A percentile compares a stretch with the other conserved stretches of the same genome.
phyloP scores from a whole-genome alignment of 306 rosid genomes.

The Glycine tomentella region DNA sequence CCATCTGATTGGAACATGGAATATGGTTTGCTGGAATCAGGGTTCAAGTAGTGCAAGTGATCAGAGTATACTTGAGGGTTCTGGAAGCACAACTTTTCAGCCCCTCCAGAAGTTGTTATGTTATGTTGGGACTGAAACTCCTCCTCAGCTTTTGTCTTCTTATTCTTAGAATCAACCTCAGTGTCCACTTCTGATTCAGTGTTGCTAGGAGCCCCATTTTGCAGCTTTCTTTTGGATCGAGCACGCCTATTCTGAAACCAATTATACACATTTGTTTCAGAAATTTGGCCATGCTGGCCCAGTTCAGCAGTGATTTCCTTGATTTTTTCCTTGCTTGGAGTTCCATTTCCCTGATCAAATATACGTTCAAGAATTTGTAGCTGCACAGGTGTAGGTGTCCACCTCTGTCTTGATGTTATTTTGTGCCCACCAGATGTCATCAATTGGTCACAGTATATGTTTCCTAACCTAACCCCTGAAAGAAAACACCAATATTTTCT shows the following conservation, averaged over 20 bases:
- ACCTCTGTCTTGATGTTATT: conserved; percentile 90
- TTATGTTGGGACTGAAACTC: conserved; percentile 47
- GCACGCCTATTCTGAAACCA: conserved; percentile 99
- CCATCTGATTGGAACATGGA: conserved; percentile 62
- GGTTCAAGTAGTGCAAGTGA: conserved; percentile 67
- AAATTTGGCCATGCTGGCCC: conserved; percentile 91
- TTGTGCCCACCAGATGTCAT: conserved; percentile 85
- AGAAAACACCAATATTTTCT: conserved; percentile 38
- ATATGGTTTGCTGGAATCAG: conserved; percentile 58
- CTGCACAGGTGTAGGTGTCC: conserved; percentile 94
- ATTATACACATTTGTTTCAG: conserved; percentile 92
- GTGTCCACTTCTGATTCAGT: conserved; percentile 90
- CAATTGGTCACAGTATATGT: conserved; percentile 80
- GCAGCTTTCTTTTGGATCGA: conserved; percentile 88
- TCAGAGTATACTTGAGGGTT: conserved; percentile 70
- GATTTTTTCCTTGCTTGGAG: conserved; percentile 96
- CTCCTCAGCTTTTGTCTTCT: conserved; percentile 75
- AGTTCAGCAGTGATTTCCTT: conserved; percentile 89
- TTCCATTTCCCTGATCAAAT: conserved; percentile 88
- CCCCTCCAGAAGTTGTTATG: conserved; percentile 16
- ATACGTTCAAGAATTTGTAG: conserved; percentile 91
- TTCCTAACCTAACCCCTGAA: conserved; percentile 87
- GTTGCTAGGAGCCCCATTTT: conserved; percentile 58
- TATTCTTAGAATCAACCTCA: conserved; percentile 89
- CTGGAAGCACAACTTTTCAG: conserved; percentile 74